These are phyloP conservation scores for Meyerozyma guilliermondii DNA, from an alignment of 1,139 yeast genomes.

Conservation along the genomic window DNA sequence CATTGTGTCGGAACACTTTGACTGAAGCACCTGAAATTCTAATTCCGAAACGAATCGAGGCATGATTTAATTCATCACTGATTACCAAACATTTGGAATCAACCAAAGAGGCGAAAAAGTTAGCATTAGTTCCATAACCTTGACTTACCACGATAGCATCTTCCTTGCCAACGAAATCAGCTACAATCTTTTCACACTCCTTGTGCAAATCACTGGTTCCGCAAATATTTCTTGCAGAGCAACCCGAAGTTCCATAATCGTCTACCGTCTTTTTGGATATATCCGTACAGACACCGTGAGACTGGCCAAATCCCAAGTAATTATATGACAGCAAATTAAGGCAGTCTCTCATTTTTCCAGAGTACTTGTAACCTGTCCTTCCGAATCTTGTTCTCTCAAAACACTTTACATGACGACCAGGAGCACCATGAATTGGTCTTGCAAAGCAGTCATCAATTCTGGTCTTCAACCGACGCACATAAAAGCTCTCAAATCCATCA, in stretches of 20 bases:
- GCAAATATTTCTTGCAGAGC: slow-evolving; percentile 68
- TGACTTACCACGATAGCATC: slow-evolving; percentile 82
- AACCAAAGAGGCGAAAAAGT: slow-evolving; percentile 74
- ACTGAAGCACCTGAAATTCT: slow-evolving; percentile 91
- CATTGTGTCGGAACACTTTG: slow-evolving; percentile 88
- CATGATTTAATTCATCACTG: slow-evolving; percentile 92
- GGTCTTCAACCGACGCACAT: slow-evolving; percentile 83
- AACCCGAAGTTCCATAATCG: slow-evolving; percentile 69
- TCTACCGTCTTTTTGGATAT: slow-evolving; percentile 59
- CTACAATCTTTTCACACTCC: slow-evolving; percentile 71
- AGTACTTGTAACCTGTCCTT: slow-evolving; percentile 57
- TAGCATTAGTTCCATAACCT: slow-evolving; percentile 98
- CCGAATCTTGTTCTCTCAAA: slow-evolving; percentile 69
- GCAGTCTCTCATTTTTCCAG: slow-evolving; percentile 74
- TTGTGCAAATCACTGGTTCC: slow-evolving; percentile 78
- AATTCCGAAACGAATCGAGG: slow-evolving; percentile 92
- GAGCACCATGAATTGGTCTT: slow-evolving; percentile 94
- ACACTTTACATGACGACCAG: slow-evolving; percentile 85
- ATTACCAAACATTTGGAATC: slow-evolving; percentile 87
- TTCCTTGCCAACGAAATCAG: slow-evolving; percentile 87
- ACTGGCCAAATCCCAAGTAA: slow-evolving; percentile 95
- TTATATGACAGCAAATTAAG: slow-evolving; percentile 87
- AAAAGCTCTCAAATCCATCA: slow-evolving; percentile 89
- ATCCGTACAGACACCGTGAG: slow-evolving; percentile 88
- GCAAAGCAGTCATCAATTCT: slow-evolving; percentile 94